A percentile compares a stretch with the other conserved stretches of the same genome.
These are phyloP conservation scores for Penicillium sp. DNA, from an alignment of 2,329 filamentous ascomycete species.

Conservation along the genomic window DNA sequence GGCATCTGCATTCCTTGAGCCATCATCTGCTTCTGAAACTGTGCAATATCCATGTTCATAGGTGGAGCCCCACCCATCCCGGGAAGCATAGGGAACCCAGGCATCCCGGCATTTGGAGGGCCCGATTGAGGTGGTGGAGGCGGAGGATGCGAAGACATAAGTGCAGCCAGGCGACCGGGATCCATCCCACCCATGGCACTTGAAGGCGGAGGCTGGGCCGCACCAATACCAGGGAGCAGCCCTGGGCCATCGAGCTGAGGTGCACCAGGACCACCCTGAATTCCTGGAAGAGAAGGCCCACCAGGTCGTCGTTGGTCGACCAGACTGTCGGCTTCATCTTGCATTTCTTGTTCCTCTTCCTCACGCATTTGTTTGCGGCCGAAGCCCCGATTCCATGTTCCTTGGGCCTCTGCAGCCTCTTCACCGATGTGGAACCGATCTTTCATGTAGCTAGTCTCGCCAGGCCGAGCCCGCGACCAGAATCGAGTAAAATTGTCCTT, in stretches of 20 bases:
- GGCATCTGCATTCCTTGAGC: conserved; percentile 38
- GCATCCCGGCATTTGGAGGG: conserved; percentile 17
- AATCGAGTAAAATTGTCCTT: conserved; percentile 97
- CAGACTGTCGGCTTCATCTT: conserved; percentile 90
- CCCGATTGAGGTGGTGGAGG: conserved; percentile 29
- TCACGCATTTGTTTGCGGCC: conserved; percentile 78
- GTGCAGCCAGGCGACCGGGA: conserved; percentile 41
- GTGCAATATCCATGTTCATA: conserved; percentile 38
- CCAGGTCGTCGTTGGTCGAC: conserved; percentile 85
- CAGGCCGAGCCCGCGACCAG: conserved; percentile 88
- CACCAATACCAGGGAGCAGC: conserved; percentile 50
- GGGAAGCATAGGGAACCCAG: conserved; percentile 41
- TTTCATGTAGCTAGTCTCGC: conserved; percentile 79
- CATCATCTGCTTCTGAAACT: conserved; percentile 40
- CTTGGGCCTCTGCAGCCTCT: conserved; percentile 86
- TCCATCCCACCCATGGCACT: conserved; percentile 51
- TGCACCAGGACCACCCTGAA: conserved; percentile 56
- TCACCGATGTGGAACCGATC: conserved; percentile 96
- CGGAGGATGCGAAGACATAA: conserved; percentile 49
- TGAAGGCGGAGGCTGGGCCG: conserved; percentile 39
- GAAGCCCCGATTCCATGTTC: conserved; percentile 85
- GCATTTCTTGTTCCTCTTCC: conserved; percentile 88
- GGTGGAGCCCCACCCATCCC: conserved; percentile 51
- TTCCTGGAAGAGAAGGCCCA: conserved; percentile 52
- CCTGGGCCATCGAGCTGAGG: conserved; percentile 44